Evolutionary conservation across 2,329 filamentous ascomycete species (phyloP), one percentile per base, ranked within the genome.

Genomic region (Trichoderma aggressivum): DNA sequence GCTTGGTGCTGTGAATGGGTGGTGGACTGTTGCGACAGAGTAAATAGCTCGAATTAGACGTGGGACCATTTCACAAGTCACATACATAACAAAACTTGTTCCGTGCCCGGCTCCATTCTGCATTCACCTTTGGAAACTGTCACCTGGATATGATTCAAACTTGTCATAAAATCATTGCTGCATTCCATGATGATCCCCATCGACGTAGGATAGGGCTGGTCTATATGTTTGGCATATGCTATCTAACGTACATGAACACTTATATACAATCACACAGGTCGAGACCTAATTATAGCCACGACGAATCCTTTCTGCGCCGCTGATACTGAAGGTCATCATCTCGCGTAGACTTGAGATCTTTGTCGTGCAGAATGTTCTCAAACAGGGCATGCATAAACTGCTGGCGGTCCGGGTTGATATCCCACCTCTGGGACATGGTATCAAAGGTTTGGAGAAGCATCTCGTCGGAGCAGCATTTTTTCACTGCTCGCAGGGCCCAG

Each of bases 401-500:
- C 55, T 82, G 78, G 24, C 84, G 82, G 7, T 79, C 79, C 16
- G 78, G 69, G 3, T 80, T 77, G 53, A 86, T 78, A 18, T 83
- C 76, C 86, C 87, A 89, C 43, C 85, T 81, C 53, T 79, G 74
- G 43, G 81, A 82, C 70, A 90, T 77, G 28, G 80, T 79, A 28
- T 85, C 83, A 75, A 87, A 94, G 4, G 88, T 85, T 55, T 85
- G 81, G 72, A 89, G 72, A 60, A 90, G 84, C 36, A 83, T 81
- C 12, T 86, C 83, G 26, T 79, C 78, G 1, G 85, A 82, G n/a
- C 84, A 84, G 76, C 88, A 91, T 73, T 85, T 87, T 72, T 85
- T 84, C 78, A 92, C 92, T 3, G 92, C 91, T 58, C 85, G 83
- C 47, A 94, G 78, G 0, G 85, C 83, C 83, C 88, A 89, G 53